Base-by-base conservation (phyloP, 139 green algal genomes). In the Desmodesmus armatus region DNA sequence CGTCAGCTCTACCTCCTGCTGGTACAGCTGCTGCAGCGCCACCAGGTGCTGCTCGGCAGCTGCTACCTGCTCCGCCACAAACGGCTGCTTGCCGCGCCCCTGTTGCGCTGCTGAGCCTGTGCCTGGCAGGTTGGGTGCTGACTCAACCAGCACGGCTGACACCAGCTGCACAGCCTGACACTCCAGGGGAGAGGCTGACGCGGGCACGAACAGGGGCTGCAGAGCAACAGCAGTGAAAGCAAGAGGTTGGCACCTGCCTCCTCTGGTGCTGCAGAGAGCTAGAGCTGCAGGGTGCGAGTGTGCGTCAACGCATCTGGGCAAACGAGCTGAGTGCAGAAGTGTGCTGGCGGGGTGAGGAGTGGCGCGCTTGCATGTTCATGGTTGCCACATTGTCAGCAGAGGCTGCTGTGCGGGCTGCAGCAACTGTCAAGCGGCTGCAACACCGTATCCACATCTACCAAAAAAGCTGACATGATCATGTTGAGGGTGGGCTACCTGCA, bases 121-220 rank as follows among this genome's bases (percentile, higher is more conserved):
- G 1, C 17, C 69, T 39, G 39, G 69, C 25, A 77, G 3, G 69
- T 39, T 77, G 11, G 69, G 69, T 53, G 21, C 23, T 53, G 69
- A 58, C 19, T 25, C 2, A 5, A 40, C 41, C n/a, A 72, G 63
- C 63, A 72, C 63, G n/a, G 29, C 41, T 35, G 37, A 65, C 62
- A 84, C 78, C 19, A 65, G 55, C 35, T 27, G 11, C 5, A 77
- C 44, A 25, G 78, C 78, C 21, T 65, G 63, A 3, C 47, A 9
- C 40, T 84, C 62, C 1, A 25, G 9, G 31, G 40, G 29, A 23
- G 33, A 25, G 13, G 78, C 78, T 39, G 62, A 44, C 4, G 40
- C 40, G 25, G 78, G 63, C 41, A 41, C 62, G 49, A 84, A 77
- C 41, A 84, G 78, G 21, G 78, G 78, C 78, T 84, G 62, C 78